These are phyloP conservation scores for Pseudisothecium myosuroides DNA, from an alignment of 225 moss, liverwort and hornwort species.

Conservation along the genomic window DNA sequence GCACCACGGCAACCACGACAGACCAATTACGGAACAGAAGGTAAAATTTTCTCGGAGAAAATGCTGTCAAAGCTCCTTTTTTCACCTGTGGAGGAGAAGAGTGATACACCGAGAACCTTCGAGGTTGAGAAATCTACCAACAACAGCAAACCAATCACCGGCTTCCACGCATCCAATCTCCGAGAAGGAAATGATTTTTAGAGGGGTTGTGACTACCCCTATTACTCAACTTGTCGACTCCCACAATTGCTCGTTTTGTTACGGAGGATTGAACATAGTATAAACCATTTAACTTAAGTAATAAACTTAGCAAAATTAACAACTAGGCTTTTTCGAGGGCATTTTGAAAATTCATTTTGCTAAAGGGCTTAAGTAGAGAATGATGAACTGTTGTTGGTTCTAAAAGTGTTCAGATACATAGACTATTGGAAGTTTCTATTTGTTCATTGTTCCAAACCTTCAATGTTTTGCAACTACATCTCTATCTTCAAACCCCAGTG, in stretches of 20 bases:
- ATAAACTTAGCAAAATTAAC: neutral
- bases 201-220: no score
- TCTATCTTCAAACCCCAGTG: neutral
- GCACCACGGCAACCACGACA: no score
- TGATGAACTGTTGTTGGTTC: rapidly evolving
- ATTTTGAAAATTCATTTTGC: neutral
- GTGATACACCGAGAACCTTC: no score
- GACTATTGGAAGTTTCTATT: neutral
- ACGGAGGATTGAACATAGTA: no score
- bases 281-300: neutral
- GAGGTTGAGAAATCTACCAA: no score
- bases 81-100: no score
- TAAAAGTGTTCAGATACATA: neutral
- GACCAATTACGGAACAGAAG: no score
- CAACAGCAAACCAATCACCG: no score
- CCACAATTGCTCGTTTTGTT: neutral
- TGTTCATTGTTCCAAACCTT: neutral
- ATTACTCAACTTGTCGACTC: neutral
- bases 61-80: no score
- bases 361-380: neutral
- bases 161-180: no score
- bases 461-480: rapidly evolving
- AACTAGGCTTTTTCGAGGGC: neutral
- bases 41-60: no score
- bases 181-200: no score